phyloP scores from a whole-genome alignment of 345 rosid species.

The Hypericum perforatum region DNA sequence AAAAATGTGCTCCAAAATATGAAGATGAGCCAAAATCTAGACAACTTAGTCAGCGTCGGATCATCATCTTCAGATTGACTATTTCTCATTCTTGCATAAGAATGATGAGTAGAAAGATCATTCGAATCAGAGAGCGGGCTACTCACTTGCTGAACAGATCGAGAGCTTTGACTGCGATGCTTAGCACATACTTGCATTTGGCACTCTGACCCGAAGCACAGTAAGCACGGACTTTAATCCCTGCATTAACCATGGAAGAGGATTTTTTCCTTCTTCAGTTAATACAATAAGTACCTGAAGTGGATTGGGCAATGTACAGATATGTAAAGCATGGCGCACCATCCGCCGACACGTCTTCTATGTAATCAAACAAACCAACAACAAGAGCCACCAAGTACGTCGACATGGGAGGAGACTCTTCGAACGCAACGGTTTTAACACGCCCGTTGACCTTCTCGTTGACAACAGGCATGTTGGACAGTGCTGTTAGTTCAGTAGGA shows the following conservation, averaged over 20 bases:
- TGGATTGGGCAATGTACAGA: too few species aligned
- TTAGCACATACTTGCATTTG: constrained; percentile 24
- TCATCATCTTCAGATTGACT: not conserved
- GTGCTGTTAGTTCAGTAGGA: constrained; percentile 20
- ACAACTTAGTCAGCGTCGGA: too few species aligned
- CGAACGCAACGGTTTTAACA: constrained; percentile 28
- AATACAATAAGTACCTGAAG: too few species aligned
- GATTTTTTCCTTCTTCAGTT: too few species aligned
- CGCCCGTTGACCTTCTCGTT: constrained; percentile 23
- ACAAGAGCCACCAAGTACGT: constrained; percentile 38
- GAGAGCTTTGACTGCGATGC: constrained; percentile 31
- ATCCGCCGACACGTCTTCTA: constrained; percentile 25
- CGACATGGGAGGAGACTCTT: constrained; percentile 36
- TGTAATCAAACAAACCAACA: constrained; percentile 32
- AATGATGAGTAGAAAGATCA: too few species aligned
- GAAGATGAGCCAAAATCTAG: not conserved
- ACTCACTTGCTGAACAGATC: constrained; percentile 29
- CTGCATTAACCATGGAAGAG: constrained; percentile 10
- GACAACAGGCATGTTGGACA: constrained; percentile 36
- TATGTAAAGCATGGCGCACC: constrained; percentile 16
- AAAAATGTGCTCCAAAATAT: constrained; percentile 1
- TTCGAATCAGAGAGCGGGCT: not conserved
- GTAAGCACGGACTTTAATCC: constrained; percentile 25
- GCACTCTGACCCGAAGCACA: constrained; percentile 31
- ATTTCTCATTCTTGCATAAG: too few species aligned